phyloP scores from a whole-genome alignment of 108 stramenopile genomes.

The Epithemia pelagica region DNA sequence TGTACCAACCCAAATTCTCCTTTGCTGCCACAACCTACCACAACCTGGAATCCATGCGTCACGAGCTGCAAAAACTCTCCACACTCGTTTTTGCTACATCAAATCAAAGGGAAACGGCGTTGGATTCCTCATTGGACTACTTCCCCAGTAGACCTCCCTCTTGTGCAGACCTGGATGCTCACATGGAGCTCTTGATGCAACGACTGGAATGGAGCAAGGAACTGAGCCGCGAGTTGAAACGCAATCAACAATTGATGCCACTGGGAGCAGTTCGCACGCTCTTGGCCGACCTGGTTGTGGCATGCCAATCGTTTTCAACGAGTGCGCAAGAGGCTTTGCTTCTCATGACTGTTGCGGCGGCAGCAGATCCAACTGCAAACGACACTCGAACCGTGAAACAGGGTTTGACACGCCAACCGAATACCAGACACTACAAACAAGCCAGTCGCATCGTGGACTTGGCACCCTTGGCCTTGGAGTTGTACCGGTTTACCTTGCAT shows the following conservation, averaged over 20 bases:
- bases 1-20: conserved; percentile 25
- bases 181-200: not conserved
- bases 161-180: not conserved
- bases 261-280: conserved; percentile 25
- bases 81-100: not conserved
- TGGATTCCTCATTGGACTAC: not conserved
- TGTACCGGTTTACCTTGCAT: conserved; percentile 9
- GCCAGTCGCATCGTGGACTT: conserved; percentile 11
- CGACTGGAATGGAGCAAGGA: conserved; percentile 14
- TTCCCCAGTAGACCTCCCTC: not conserved
- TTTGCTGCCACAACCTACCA: conserved; percentile 25
- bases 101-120: not conserved
- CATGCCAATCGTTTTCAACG: conserved; percentile 4
- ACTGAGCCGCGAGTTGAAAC: conserved; percentile 22
- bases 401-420: no score
- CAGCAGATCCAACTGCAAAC: not conserved
- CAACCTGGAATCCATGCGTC: conserved; percentile 11
- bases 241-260: conserved; percentile 20
- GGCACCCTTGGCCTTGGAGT: conserved; percentile 3
- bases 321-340: conserved; percentile 4
- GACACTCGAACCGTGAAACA: not conserved
- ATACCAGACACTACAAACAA: conserved; percentile 5
- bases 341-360: not conserved
- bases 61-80: conserved; percentile 1
- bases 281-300: conserved; percentile 30